These are phyloP conservation scores for Trichophyton schoenleinii DNA, from an alignment of 2,329 filamentous ascomycete species.

Conservation along the genomic window DNA sequence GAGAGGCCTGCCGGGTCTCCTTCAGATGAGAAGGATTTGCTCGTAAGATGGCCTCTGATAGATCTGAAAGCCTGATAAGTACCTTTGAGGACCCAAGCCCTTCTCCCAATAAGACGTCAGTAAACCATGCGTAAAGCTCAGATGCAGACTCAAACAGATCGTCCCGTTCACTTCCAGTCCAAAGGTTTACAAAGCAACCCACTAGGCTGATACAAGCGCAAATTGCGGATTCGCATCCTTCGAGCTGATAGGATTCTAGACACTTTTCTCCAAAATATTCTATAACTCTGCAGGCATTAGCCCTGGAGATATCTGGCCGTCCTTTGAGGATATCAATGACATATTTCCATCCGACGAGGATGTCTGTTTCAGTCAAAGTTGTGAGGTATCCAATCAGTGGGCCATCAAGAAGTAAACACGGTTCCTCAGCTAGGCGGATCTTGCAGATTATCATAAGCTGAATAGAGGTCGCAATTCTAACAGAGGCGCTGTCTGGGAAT, in stretches of 20 bases:
- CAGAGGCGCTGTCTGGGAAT: constrained; percentile 23
- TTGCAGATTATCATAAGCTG: constrained; percentile 23
- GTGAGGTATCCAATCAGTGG: constrained; percentile 26
- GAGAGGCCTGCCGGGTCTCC: constrained; percentile 46
- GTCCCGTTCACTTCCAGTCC: constrained; percentile 45
- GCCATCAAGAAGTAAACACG: neutral
- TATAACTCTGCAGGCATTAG: constrained; percentile 34
- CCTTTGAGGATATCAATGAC: constrained; percentile 20
- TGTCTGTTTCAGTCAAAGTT: constrained; percentile 25
- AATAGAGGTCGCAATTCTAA: constrained; percentile 27
- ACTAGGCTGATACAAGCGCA: constrained; percentile 57
- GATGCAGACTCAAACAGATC: constrained; percentile 54
- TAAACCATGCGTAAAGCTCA: constrained; percentile 69
- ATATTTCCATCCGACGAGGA: constrained; percentile 25
- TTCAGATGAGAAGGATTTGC: constrained; percentile 55
- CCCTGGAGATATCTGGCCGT: constrained; percentile 17
- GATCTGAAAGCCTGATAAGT: constrained; percentile 52
- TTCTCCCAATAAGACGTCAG: constrained; percentile 52
- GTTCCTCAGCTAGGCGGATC: constrained; percentile 8
- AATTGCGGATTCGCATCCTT: constrained; percentile 62
- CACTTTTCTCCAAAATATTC: constrained; percentile 37
- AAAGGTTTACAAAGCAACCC: constrained; percentile 48
- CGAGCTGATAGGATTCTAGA: constrained; percentile 46
- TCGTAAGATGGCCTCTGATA: constrained; percentile 60
- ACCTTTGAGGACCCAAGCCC: constrained; percentile 57